Evolutionary conservation across 2,329 filamentous ascomycete genomes (phyloP), one percentile per base, ranked within the genome.

Genomic region (Geosmithia putterillii): DNA sequence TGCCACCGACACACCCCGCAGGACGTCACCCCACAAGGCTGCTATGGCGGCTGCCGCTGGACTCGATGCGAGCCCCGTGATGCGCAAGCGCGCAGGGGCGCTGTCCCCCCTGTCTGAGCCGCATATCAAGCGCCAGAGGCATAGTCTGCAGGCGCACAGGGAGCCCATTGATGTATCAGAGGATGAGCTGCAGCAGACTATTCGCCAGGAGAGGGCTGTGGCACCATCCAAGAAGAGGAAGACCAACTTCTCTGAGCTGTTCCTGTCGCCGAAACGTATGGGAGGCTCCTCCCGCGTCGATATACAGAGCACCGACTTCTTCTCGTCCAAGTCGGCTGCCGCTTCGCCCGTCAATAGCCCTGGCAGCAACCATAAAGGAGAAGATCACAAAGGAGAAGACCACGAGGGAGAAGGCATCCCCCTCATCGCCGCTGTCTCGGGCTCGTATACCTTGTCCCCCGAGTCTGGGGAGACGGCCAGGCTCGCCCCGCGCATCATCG

Each of bases 181-280:
- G 22, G 60, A 63, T 41, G 58, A 63, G 46, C 49, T 63, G 21
- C 39, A 42, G 21, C 10, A 23, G 12, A n/a, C 38, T 20, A n/a
- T 22, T 12, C 48, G 43, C 22, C 43, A 20, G n/a, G 21, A 28
- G 22, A 14, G 18, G 32, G 3, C 42, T 15, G 17, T 9, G 5
- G 17, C 9, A 12, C 7, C 9, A 4, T 17, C 36, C 15, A 35
- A 19, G 19, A 40, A 15, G 17, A 38, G 23, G 12, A 50, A 50
- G 23, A 49, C 43, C 38, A 51, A 50, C 34, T 51, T 50, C 21
- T 45, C 50, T 17, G 42, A 40, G 4, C 23, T 52, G 8, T 7
- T 6, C 10, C 28, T 12, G 28, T 32, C 28, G 28, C 28, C 28
- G 28, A 32, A 12, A 12, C 10, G 15, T 9, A 12, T 14, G 3